Base-by-base conservation (phyloP, 2,329 filamentous ascomycete genomes). In the Metarhizium anisopliae region DNA sequence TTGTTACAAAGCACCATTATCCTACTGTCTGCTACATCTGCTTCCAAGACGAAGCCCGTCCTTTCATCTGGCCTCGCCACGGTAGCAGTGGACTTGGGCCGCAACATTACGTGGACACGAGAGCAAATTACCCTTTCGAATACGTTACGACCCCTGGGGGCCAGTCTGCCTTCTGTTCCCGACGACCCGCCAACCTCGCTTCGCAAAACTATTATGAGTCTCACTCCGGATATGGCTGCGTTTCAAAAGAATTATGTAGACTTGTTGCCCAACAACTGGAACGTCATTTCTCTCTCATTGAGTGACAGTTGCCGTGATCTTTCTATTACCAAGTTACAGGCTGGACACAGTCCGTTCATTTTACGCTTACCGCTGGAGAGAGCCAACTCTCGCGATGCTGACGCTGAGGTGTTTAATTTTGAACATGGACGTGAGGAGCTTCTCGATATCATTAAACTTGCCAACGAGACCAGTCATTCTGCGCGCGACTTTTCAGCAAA, bases 211-310 rank as follows among this genome's bases (percentile, higher is more conserved):
- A 59, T 61, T 75, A 53, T 58, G 70, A 76, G 73, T 1, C 67
- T 76, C 55, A 69, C 74, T 4, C 70, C 76, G 10, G 78, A 86
- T 59, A 78, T 84, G 63, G 71, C 76, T 47, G 76, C 77, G 30
- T 95, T 96, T 64, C 88, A 93, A 67, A 78, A 80, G 59, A 82
- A 92, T 50, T 96, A 91, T 63, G 79, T 96, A 52, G 89, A 96
- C 64, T 87, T 93, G 52, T 84, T 99, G 6, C 95, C 94, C 0
- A 73, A 77, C 43, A 77, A 80, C 6, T 99, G 94, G 94, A 90
- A 85, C 50, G 87, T 92, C 1, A 76, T 99, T 10, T 97, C 92
- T 0, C 74, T 99, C 49, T 88, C 88, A 0, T 72, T 99, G 16
- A 94, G 88, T 65, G 89, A 95, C 54, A 86, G 86, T 61, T 82